Evolutionary conservation across 202 grass and related monocot genomes (phyloP), one percentile per base, ranked within the genome.

Genomic region (Panicum virgatum): DNA sequence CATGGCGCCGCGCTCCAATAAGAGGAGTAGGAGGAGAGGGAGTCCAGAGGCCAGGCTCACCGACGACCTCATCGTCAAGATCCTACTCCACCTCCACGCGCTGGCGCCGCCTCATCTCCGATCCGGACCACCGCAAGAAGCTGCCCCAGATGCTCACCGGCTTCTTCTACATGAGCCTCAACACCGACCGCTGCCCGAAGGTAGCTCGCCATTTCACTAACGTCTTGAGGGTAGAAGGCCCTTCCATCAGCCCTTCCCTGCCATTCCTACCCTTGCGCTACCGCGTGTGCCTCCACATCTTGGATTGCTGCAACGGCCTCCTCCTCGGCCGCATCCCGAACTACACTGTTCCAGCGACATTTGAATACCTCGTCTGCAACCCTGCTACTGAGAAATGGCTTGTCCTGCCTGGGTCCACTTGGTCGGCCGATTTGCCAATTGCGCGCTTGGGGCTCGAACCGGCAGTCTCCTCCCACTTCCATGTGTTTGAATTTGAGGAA

Each of bases 251-350:
- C 29, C 59, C 80, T 1, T 64, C 52, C 16, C 63, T 39, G 5
- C 48, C 43, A 46, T 88, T 73, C 46, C n/a, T 66, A 5, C 75
- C 66, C 42, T 11, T 7, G 9, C 2, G 9, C 42, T 44, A 44
- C 42, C 42, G 1, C 9, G 9, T 0, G 42, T 1, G 9, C 42
- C 7, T 44, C 9, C 12, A 12, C 42, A 44, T 44, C 9, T 29
- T 85, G 52, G 80, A 83, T 27, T 80, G 7, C 34, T 88, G 74
- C 80, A 84, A 79, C 10, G 86, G 80, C 36, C 79, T 88, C 59
- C 66, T 88, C 37, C 80, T 88, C 74, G 79, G 66, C 59, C 32
- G 58, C 26, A 45, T 51, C 50, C 57, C 4, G 19, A 12, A 12
- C 18, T 15, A 0, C 10, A 44, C 32, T 15, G 19, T 1, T 6